Base-by-base conservation (phyloP, 2,329 filamentous ascomycete genomes). In the Xylariaceae sp. region DNA sequence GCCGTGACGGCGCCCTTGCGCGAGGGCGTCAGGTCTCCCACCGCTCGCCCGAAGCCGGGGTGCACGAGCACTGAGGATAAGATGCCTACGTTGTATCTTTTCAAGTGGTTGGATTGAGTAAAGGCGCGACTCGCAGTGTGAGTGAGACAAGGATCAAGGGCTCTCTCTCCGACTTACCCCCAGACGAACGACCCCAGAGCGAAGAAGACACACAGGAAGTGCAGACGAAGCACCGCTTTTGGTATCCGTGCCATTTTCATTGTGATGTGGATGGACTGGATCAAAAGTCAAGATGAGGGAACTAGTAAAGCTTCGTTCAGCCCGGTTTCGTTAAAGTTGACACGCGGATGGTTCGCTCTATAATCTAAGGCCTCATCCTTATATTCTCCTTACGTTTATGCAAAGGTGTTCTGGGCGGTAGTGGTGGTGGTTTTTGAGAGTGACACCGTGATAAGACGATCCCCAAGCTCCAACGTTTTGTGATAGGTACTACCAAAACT, bases 81-180 rank as follows among this genome's bases (percentile, higher is more conserved):
- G 30, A 79, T 65, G 36, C 74, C 75, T 48, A 79, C 69, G 51
- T 77, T 76, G 55, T 78, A 78, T 11, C 70, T 73, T 31, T 15
- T 9, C 6, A 6, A 11, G 21, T 24, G 11, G 6, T 24, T 24
- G 12, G n/a, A n/a, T n/a, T 8, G 11, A 13, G 14, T 8, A 15
- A 16, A 17, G 3, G 9, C 4, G 3, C n/a, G 2, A 24, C n/a
- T n/a, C n/a, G n/a, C n/a, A 24, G 21, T 24, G 13, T 32, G 26
- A 41, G 12, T 26, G 28, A 27, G 21, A 24, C 7, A 24, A 6
- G 21, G 11, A 6, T 24, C 7, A 24, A 6, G 6, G 21, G 11
- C 21, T 24, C 7, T 7, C 21, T 24, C 7, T 7, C 21, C 11
- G 21, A 57, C 65, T 51, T 54, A 73, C 70, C 74, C 73, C 72